Percentiles rank a stretch among this genome's conserved stretches.
These are phyloP conservation scores for Septoria petroselini DNA, from an alignment of 2,329 filamentous ascomycete species.

Conservation along the genomic window DNA sequence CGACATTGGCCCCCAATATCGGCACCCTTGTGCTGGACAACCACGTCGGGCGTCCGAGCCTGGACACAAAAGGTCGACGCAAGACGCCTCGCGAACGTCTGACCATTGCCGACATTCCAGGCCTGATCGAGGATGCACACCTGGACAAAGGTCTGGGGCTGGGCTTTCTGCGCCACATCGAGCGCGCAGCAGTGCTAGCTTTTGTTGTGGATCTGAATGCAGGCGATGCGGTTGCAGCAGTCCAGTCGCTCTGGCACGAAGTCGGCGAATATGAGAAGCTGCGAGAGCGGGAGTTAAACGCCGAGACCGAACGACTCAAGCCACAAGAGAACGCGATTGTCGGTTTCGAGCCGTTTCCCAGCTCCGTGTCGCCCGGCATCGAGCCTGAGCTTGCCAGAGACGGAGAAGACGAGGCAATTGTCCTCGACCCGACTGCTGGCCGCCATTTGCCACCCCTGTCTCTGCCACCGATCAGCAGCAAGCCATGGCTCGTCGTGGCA, in stretches of 20 bases:
- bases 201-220: slow-evolving; percentile 86
- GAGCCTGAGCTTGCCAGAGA: slow-evolving; percentile 22
- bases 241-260: slow-evolving; percentile 84
- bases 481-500: slow-evolving; percentile 94
- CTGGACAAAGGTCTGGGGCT: slow-evolving; percentile 87
- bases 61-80: slow-evolving; percentile 48
- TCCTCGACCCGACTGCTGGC: slow-evolving; percentile 29
- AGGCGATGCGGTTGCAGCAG: slow-evolving; percentile 72
- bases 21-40: slow-evolving; percentile 92
- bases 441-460: slow-evolving; percentile 46
- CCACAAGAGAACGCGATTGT: slow-evolving; percentile 45
- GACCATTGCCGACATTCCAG: slow-evolving; percentile 93
- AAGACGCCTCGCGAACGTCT: slow-evolving; percentile 69
- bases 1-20: slow-evolving; percentile 90
- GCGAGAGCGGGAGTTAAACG: slow-evolving; percentile 67
- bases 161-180: slow-evolving; percentile 88
- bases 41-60: slow-evolving; percentile 68
- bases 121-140: slow-evolving; percentile 87
- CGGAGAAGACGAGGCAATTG: slow-evolving; percentile 24
- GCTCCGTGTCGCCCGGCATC: slow-evolving; percentile 38
- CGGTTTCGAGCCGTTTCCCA: slow-evolving; percentile 44
- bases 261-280: slow-evolving; percentile 83
- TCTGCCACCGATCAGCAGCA: slow-evolving; percentile 75
- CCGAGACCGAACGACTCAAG: slow-evolving; percentile 58
- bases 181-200: slow-evolving; percentile 85